A percentile compares a stretch with the other conserved stretches of the same genome.
Conservation (phyloP, 306 rosid genomes). For the Trifolium fragiferum region DNA sequence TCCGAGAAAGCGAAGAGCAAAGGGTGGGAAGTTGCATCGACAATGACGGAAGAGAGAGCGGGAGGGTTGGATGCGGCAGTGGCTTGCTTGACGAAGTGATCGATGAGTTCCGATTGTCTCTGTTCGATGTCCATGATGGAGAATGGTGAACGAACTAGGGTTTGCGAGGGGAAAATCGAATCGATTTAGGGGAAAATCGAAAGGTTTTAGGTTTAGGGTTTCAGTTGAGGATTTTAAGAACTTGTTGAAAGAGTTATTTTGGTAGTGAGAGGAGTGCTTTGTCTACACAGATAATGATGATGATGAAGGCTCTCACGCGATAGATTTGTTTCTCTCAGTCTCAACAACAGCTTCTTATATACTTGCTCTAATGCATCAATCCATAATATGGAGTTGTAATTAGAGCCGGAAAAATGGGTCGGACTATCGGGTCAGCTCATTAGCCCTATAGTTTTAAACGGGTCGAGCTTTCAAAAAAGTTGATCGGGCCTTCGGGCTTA, state of each 20-base stretch:
- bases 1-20: constrained; percentile 91
- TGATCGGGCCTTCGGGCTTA: too few relatives aligned
- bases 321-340: background rate
- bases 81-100: constrained; percentile 78
- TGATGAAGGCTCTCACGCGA: background rate
- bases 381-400: too few relatives aligned
- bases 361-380: too few relatives aligned
- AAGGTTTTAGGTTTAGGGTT: constrained; percentile 35
- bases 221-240: background rate
- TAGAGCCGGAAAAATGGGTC: too few relatives aligned
- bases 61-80: constrained; percentile 57
- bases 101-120: constrained; percentile 82
- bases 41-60: constrained; percentile 57
- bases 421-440: too few relatives aligned
- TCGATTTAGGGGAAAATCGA: background rate
- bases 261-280: background rate
- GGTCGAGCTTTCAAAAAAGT: too few relatives aligned
- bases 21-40: constrained; percentile 85
- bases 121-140: constrained; percentile 78
- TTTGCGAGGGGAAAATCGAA: constrained; percentile 14
- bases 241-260: background rate
- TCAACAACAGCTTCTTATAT: too few relatives aligned
- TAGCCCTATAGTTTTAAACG: too few relatives aligned
- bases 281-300: background rate
- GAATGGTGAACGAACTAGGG: constrained; percentile 24